Evolutionary conservation across 331 rosid genomes (phyloP).

Genomic region (Acacia concinna): DNA sequence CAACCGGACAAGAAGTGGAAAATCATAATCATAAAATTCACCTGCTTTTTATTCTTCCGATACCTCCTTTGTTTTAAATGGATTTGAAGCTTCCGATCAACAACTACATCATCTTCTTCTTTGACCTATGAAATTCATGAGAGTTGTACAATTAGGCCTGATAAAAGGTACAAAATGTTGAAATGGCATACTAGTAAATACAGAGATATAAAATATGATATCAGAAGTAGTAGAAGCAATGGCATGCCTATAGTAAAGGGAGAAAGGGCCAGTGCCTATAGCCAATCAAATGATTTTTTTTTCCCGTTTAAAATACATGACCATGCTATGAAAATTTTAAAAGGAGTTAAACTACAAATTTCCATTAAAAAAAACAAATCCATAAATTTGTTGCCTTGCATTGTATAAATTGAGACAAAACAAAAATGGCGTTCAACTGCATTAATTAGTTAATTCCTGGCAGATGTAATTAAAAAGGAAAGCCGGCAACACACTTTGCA

Average conservation of each 20-base stretch:
- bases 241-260: not conserved
- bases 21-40: slow-evolving; percentile 25
- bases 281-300: not conserved
- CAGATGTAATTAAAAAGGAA: slow-evolving; percentile 12
- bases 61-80: slow-evolving; percentile 74
- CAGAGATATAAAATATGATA: not conserved
- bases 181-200: not conserved
- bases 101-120: slow-evolving; percentile 90
- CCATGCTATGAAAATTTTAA: not conserved
- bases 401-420: not conserved
- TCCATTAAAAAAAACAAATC: not conserved
- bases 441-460: slow-evolving; percentile 19
- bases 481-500: not conserved
- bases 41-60: slow-evolving; percentile 67
- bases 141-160: slow-evolving; percentile 5
- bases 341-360: not conserved
- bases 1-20: slow-evolving; percentile 22
- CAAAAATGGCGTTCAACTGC: slow-evolving; percentile 7
- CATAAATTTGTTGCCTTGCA: not conserved
- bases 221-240: not conserved
- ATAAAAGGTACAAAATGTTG: slow-evolving; percentile 3
- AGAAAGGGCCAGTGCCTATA: not conserved
- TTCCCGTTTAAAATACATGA: not conserved
- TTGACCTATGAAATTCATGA: slow-evolving; percentile 56
- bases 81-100: slow-evolving; percentile 70